Percentiles rank a stretch among this genome's conserved stretches.
phyloP scores from a whole-genome alignment of 768 basidiomycete genomes.

The Astraeus odoratus region DNA sequence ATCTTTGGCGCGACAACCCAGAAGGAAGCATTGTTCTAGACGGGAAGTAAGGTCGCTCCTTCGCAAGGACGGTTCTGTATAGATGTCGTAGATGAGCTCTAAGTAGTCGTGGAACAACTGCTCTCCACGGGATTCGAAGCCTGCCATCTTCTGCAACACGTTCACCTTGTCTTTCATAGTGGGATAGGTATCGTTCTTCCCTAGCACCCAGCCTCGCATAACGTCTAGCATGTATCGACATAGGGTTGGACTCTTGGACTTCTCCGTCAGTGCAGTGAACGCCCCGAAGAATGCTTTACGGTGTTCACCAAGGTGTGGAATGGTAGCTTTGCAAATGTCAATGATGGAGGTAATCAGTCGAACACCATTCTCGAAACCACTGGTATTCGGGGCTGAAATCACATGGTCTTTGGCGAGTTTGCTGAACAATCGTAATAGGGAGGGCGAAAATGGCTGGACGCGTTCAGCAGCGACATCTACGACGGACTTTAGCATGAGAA shows the following conservation, averaged over 20 bases:
- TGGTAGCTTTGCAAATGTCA: constrained; percentile 76
- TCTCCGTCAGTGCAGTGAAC: constrained; percentile 78
- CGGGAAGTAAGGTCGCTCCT: constrained; percentile 91
- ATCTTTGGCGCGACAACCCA: constrained; percentile 86
- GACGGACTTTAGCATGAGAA: constrained; percentile 84
- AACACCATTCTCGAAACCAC: constrained; percentile 52
- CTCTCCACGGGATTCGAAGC: constrained; percentile 77
- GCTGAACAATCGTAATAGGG: constrained; percentile 77
- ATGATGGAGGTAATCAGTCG: constrained; percentile 71
- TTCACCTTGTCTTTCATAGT: constrained; percentile 94
- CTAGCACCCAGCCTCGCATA: constrained; percentile 84
- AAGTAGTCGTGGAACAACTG: constrained; percentile 76
- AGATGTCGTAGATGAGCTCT: constrained; percentile 89
- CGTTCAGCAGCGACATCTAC: constrained; percentile 76
- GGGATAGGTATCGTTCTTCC: constrained; percentile 78
- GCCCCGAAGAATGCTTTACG: constrained; percentile 73
- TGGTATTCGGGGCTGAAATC: constrained; percentile 39
- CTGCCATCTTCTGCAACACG: constrained; percentile 80
- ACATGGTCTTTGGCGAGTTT: constrained; percentile 88
- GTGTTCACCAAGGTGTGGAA: constrained; percentile 82
- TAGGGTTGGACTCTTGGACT: constrained; percentile 73
- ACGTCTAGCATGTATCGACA: constrained; percentile 85
- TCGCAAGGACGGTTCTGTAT: constrained; percentile 77
- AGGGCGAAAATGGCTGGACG: constrained; percentile 69
- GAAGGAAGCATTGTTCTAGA: constrained; percentile 86